phyloP scores from a whole-genome alignment of 352 stramenopile genomes.

The Pythium dissotocum region DNA sequence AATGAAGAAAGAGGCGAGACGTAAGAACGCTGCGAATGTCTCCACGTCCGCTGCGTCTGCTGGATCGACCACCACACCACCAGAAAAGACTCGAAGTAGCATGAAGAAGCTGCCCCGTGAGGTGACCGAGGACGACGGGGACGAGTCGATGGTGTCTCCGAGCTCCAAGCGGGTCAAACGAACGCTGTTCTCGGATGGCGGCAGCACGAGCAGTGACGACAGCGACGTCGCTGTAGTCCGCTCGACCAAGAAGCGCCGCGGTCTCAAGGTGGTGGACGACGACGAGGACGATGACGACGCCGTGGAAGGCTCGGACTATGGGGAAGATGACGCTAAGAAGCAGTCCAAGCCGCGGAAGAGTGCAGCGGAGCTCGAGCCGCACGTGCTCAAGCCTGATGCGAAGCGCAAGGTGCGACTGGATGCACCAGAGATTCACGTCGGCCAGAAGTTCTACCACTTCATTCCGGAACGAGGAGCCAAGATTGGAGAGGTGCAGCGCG shows the following conservation, averaged over 20 bases:
- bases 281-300: constrained; percentile 17
- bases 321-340: constrained; percentile 17
- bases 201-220: constrained; percentile 58
- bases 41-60: not conserved
- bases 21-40: not conserved
- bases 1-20: constrained; percentile 22
- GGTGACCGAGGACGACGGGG: constrained; percentile 2
- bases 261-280: constrained; percentile 12
- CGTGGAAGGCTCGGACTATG: not conserved
- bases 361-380: constrained; percentile 40
- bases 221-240: constrained; percentile 34
- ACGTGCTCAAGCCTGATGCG: constrained; percentile 48
- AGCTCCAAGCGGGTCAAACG: constrained; percentile 54
- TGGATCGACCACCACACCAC: constrained; percentile 40
- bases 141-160: constrained; percentile 20
- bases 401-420: constrained; percentile 50
- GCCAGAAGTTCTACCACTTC: constrained; percentile 79
- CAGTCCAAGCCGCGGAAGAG: constrained; percentile 13
- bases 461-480: constrained; percentile 58
- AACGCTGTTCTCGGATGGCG: constrained; percentile 61
- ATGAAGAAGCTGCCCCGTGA: constrained; percentile 38
- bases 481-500: constrained; percentile 68
- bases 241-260: constrained; percentile 9
- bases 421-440: constrained; percentile 51
- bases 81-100: constrained; percentile 51